These are phyloP conservation scores for Ophiocordyceps unilateralis DNA, from an alignment of 2,329 filamentous ascomycete species.

Conservation along the genomic window DNA sequence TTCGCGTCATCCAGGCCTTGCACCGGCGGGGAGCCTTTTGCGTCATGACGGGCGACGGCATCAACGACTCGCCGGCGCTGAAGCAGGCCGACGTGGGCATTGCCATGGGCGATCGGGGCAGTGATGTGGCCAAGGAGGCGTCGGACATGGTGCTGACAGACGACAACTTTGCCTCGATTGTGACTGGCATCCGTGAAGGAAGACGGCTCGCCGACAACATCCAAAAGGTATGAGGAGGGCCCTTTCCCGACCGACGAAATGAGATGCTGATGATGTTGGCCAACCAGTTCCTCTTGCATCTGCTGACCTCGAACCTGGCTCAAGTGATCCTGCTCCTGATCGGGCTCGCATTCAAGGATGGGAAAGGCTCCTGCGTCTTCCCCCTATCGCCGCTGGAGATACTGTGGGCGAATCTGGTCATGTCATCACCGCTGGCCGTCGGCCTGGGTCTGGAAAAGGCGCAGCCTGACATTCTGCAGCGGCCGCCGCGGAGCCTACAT, in stretches of 20 bases:
- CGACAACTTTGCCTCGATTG: slow-evolving; percentile 72
- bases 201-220: slow-evolving; percentile 57
- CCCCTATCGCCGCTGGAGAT: slow-evolving; percentile 57
- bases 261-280: too few species aligned
- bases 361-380: slow-evolving; percentile 41
- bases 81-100: slow-evolving; percentile 61
- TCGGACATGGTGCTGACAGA: slow-evolving; percentile 79
- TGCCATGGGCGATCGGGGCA: slow-evolving; percentile 55
- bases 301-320: slow-evolving; percentile 52
- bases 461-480: slow-evolving; percentile 47
- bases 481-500: slow-evolving; percentile 44
- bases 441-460: slow-evolving; percentile 56
- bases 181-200: slow-evolving; percentile 55
- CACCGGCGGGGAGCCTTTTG: slow-evolving; percentile 50
- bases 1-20: slow-evolving; percentile 60
- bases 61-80: slow-evolving; percentile 58
- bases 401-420: slow-evolving; percentile 62
- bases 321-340: slow-evolving; percentile 54
- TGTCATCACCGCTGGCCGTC: slow-evolving; percentile 53
- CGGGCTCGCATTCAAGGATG: slow-evolving; percentile 51
- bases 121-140: slow-evolving; percentile 62
- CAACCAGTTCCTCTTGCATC: slow-evolving; percentile 39
- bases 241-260: too few species aligned
- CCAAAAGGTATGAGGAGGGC: slow-evolving; percentile 49
- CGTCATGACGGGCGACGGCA: slow-evolving; percentile 61